Conservation (phyloP, 2,329 filamentous ascomycete species). For the Cladosporium halotolerans region DNA sequence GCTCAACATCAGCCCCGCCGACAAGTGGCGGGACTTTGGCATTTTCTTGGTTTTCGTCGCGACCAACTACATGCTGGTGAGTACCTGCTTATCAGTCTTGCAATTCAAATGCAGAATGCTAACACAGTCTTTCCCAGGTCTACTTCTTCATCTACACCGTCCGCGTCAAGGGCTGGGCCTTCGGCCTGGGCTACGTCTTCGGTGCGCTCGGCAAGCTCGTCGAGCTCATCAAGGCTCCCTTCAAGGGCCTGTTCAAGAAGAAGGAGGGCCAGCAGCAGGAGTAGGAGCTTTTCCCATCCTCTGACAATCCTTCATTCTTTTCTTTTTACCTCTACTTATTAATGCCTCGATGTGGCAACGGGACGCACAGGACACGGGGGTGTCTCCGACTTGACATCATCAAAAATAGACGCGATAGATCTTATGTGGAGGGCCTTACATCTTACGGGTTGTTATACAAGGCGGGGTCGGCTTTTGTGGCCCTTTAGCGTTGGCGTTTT, state of each 20-base stretch:
- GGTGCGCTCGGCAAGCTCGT: slow-evolving; percentile 39
- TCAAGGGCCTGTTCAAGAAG: slow-evolving; percentile 20
- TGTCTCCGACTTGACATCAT: too few species aligned
- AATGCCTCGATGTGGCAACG: neutral
- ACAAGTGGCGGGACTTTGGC: slow-evolving; percentile 69
- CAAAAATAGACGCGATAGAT: neutral
- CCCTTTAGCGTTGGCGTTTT: slow-evolving; percentile 9
- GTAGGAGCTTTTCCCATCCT: neutral
- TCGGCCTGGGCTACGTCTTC: slow-evolving; percentile 59
- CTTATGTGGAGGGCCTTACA: neutral
- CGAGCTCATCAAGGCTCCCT: slow-evolving; percentile 30
- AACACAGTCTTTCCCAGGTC: neutral
- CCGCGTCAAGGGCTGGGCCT: slow-evolving; percentile 62
- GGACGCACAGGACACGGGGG: slow-evolving; percentile 2
- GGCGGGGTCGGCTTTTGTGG: neutral
- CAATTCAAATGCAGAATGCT: slow-evolving; percentile 38
- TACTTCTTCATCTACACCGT: slow-evolving; percentile 69
- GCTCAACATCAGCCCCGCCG: slow-evolving; percentile 46
- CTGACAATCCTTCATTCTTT: neutral
- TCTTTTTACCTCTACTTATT: neutral
- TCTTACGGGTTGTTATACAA: too few species aligned
- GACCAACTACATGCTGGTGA: slow-evolving; percentile 58
- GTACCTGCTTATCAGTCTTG: neutral
- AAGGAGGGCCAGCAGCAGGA: slow-evolving; percentile 14
- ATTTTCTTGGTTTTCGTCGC: slow-evolving; percentile 66